Base-by-base conservation (phyloP, 1,284 basidiomycete species). In the Boletus mariae region DNA sequence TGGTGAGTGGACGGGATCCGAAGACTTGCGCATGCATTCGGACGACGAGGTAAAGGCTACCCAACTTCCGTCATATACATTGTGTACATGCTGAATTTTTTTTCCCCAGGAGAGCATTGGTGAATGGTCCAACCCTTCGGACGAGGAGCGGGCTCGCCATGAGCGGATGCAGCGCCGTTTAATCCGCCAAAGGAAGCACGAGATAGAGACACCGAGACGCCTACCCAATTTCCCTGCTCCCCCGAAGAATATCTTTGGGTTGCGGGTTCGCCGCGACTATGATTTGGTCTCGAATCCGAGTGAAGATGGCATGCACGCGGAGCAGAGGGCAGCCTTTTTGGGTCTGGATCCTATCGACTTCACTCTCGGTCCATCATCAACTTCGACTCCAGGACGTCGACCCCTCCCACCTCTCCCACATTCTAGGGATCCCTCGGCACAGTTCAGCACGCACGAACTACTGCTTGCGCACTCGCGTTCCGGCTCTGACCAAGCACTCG, bases 111-210 rank as follows among this genome's bases (percentile, higher is more conserved):
- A 88, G 84, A 90, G 87, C 60, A 85, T 90, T 48, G 89, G 87
- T 29, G 89, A 92, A 73, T 92, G 81, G 80, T 92, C 89, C n/a
- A 92, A 92, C 63, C 89, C 89, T 17, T 92, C 89, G 12, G 89
- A 92, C 61, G 89, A 92, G 69, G 89, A 92, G 65, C 78, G 84
- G 34, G 89, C 85, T 3, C 80, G 88, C 28, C 83, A 84, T 58
- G 71, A 79, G 32, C 80, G 87, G 40, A 70, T 80, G 28, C 79
- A 85, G 41, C 80, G 84, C 40, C 82, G 85, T 47, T 67, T 80
- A 54, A 73, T 80, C 54, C 79, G 80, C 12, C 77, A 77, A 45
- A 71, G 72, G 52, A 71, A 74, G 32, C 71, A 70, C 32, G 74
- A 79, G 52, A 66, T 75, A 11, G 75, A 80, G 55, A 76, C 79